These are phyloP conservation scores for Penicillium macrosclerotiorum DNA, from an alignment of 495 filamentous ascomycete species.

Conservation along the genomic window DNA sequence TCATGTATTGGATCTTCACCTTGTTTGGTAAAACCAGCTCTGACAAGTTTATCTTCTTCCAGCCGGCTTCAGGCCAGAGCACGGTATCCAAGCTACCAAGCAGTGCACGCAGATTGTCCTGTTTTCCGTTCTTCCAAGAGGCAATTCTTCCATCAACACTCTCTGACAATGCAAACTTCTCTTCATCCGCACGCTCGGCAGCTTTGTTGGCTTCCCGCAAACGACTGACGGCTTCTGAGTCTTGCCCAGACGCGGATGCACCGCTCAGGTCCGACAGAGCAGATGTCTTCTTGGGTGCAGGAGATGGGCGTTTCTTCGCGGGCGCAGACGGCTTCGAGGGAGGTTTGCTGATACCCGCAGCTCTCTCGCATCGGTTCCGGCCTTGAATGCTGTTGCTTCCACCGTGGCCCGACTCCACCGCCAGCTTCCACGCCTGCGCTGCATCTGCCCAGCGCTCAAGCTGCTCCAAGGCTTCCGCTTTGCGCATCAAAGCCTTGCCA, in stretches of 20 bases:
- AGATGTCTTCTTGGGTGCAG: constrained; percentile 39
- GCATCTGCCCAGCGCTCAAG: constrained; percentile 93
- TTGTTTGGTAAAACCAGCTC: constrained; percentile 86
- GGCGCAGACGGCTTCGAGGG: constrained; percentile 34
- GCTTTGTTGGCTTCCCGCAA: constrained; percentile 79
- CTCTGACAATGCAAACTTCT: constrained; percentile 87
- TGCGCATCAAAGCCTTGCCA: constrained; percentile 87
- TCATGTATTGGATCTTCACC: constrained; percentile 98
- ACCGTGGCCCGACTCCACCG: constrained; percentile 80
- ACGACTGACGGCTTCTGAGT: constrained; percentile 66
- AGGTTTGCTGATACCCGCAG: constrained; percentile 58
- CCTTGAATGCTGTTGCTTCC: constrained; percentile 80
- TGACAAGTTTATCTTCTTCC: constrained; percentile 94
- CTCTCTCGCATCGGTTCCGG: constrained; percentile 87
- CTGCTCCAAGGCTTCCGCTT: constrained; percentile 93
- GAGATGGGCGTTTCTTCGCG: constrained; percentile 34
- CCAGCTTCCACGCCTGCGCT: constrained; percentile 71
- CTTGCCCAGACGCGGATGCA: constrained; percentile 19
- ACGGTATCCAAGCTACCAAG: constrained; percentile 85
- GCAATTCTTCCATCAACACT: constrained; percentile 73
- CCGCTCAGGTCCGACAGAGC: constrained; percentile 48
- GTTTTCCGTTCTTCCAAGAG: constrained; percentile 82
- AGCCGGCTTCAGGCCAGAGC: constrained; percentile 86
- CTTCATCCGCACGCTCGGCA: constrained; percentile 80
- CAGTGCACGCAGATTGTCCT: constrained; percentile 87